phyloP scores from a whole-genome alignment of 495 filamentous ascomycete genomes.

The Penicillium diatomitis region DNA sequence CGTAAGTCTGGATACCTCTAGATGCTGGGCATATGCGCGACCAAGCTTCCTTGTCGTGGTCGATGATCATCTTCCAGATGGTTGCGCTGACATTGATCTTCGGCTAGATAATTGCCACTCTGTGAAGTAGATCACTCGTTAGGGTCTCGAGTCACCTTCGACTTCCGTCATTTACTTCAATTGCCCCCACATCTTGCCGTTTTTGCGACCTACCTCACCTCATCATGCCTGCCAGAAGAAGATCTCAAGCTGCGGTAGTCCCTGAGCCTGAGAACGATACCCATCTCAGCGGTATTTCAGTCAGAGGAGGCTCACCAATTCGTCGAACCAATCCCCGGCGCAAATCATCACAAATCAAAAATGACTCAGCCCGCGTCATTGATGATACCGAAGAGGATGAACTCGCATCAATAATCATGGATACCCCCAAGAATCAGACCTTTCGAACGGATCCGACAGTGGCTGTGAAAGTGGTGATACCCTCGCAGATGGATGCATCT shows the following conservation, averaged over 20 bases:
- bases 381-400: slow-evolving; percentile 20
- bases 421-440: not conserved
- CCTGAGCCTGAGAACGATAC: slow-evolving; percentile 20
- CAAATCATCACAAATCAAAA: slow-evolving; percentile 14
- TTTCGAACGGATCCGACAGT: not conserved
- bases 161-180: too few species aligned
- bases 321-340: slow-evolving; percentile 16
- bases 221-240: not conserved
- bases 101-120: too few species aligned
- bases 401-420: not conserved
- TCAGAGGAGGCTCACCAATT: slow-evolving; percentile 9
- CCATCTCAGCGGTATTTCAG: slow-evolving; percentile 9
- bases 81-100: too few species aligned
- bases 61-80: too few species aligned
- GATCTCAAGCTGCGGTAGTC: slow-evolving; percentile 4
- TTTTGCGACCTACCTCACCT: too few species aligned
- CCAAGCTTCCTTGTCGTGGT: too few species aligned
- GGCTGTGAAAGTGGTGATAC: slow-evolving; percentile 32
- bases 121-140: too few species aligned
- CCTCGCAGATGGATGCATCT: slow-evolving; percentile 17
- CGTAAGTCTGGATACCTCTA: too few species aligned
- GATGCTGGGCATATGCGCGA: too few species aligned
- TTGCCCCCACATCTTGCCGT: too few species aligned
- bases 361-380: slow-evolving; percentile 10
- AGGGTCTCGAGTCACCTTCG: too few species aligned